Evolutionary conservation across 2,329 filamentous ascomycete species (phyloP), one percentile per base, ranked within the genome.

Genomic region (Colletotrichum tamarilloi): DNA sequence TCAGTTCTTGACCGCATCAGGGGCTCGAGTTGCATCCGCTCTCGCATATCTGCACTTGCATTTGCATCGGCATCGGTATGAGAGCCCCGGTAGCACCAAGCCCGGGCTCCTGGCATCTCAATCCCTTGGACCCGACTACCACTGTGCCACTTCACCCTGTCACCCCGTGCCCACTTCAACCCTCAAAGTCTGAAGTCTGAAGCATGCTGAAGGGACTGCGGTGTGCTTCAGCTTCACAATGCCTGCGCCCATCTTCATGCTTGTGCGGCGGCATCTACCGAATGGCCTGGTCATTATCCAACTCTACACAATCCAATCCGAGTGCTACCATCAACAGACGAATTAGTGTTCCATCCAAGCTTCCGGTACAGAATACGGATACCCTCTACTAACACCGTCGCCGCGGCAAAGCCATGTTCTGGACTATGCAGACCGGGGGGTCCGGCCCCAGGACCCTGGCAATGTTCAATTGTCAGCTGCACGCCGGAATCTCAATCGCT

Each of bases 201-300:
- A 69, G 66, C 70, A 42, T 38, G 19, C 60, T n/a, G 30, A 59
- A 24, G n/a, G 28, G 38, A 32, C 24, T 56, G 19, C 59, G 53
- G 60, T 26, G 49, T 73, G 70, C 70, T 65, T 69, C 70, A 53
- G 60, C 16, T 65, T 73, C 55, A 26, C 55, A 46, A 73, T 69
- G 59, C 70, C 53, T 73, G 66, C 56, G 46, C 56, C 60, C 32
- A 62, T 59, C 46, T 59, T 57, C 35, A 62, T 55, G 62, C 55
- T 49, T 71, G 32, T 16, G 42, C 59, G 42, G 32, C 66, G 42
- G 66, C 70, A 72, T 60, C 70, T 59, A 38, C 70, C 66, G 66
- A 72, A 35, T 16, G n/a, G 46, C 53, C 55, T 22, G 58, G 53
- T 59, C 49, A 7, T 64, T 56, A 28, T 46, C 32, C 35, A 58